Evolutionary conservation across 257 asterid genomes (phyloP).

Genomic region (Solanum medicagineum): DNA sequence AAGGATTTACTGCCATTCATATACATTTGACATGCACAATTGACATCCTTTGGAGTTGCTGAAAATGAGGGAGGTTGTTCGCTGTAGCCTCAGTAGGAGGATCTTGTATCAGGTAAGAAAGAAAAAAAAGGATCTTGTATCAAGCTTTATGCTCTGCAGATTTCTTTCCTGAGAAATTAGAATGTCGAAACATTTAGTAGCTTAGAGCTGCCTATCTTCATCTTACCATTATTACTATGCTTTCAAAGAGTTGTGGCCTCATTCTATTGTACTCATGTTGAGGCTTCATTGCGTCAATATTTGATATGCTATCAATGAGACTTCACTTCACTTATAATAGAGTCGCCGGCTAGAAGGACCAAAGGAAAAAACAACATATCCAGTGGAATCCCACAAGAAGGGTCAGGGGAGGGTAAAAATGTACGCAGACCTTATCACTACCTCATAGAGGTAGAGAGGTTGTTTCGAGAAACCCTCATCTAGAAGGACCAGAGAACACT

Average conservation of each 20-base stretch:
- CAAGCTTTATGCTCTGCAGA: neutral
- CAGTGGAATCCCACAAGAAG: too few relatives aligned
- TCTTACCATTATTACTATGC: neutral
- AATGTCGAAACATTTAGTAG: neutral
- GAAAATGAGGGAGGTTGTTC: neutral
- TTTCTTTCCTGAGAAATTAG: neutral
- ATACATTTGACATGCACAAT: neutral
- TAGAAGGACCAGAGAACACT: neutral
- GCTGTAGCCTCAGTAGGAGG: neutral
- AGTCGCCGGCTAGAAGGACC: neutral
- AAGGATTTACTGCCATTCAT: neutral
- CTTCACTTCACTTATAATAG: neutral
- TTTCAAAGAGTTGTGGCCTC: neutral
- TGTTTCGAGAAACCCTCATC: too few relatives aligned
- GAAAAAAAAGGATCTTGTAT: neutral
- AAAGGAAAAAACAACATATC: neutral
- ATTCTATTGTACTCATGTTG: neutral
- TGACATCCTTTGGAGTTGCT: neutral
- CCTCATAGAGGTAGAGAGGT: too few relatives aligned
- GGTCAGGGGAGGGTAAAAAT: too few relatives aligned
- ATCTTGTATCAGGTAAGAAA: neutral
- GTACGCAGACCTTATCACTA: too few relatives aligned
- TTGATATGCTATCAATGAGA: neutral
- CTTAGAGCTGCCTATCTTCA: neutral
- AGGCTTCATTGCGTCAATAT: neutral